Percentiles rank a stretch among this genome's conserved stretches.
These are phyloP conservation scores for Penicillium sp. DNA, from an alignment of 2,329 filamentous ascomycete genomes.

Conservation along the genomic window DNA sequence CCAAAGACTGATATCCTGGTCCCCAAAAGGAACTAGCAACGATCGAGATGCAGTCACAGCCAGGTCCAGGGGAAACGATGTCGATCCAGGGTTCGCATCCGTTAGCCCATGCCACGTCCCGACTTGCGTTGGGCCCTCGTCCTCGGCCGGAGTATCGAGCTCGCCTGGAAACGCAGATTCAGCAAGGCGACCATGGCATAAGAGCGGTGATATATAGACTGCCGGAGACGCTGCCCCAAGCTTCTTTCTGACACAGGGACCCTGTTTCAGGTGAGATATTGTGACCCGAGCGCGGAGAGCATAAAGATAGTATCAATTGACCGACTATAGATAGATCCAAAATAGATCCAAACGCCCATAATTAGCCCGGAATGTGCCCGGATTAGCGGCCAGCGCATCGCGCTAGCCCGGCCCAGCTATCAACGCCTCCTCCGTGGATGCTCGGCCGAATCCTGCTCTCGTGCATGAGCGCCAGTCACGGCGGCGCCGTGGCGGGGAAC, in stretches of 20 bases:
- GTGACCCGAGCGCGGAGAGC: slow-evolving; percentile 10
- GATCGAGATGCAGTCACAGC: slow-evolving; percentile 2
- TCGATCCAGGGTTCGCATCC: background rate
- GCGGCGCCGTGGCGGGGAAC: slow-evolving; percentile 1
- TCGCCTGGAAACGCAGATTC: background rate
- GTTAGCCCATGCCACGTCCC: too few relatives aligned
- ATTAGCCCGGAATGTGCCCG: slow-evolving; percentile 18
- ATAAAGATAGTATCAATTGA: slow-evolving; percentile 23
- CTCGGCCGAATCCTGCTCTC: background rate
- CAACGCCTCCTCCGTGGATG: too few relatives aligned
- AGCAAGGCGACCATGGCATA: background rate
- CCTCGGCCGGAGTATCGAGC: too few relatives aligned
- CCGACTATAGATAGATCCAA: slow-evolving; percentile 22
- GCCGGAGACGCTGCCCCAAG: slow-evolving; percentile 11
- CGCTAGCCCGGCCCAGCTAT: background rate
- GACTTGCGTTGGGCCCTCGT: too few relatives aligned
- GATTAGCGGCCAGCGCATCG: slow-evolving; percentile 10
- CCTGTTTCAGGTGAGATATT: slow-evolving; percentile 22
- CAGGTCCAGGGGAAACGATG: background rate
- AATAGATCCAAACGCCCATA: slow-evolving; percentile 17
- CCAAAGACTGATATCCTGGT: slow-evolving; percentile 4
- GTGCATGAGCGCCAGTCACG: slow-evolving; percentile 12
- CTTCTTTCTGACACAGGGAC: slow-evolving; percentile 18
- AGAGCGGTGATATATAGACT: slow-evolving; percentile 15
- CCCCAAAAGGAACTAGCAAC: slow-evolving; percentile 2